A percentile compares a stretch with the other conserved stretches of the same genome.
Evolutionary conservation across 2,329 filamentous ascomycete species (phyloP).

Genomic region (Xylariomycetidae sp.): DNA sequence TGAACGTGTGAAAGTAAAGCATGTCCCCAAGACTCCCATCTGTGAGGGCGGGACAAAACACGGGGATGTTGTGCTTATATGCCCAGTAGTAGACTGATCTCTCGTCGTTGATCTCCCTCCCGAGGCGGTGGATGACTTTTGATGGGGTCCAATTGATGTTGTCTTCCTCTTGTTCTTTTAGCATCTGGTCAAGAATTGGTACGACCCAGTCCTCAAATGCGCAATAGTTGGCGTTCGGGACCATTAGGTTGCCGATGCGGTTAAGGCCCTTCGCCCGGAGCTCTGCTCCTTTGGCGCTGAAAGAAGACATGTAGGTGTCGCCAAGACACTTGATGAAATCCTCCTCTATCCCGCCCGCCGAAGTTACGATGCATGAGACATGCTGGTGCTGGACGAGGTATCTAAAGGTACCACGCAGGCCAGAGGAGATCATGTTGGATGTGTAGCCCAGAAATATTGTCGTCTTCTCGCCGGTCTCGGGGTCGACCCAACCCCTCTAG

Average conservation of each 20-base stretch:
- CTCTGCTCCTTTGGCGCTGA: constrained; percentile 67
- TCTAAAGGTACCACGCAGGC: constrained; percentile 82
- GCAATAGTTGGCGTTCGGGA: constrained; percentile 97
- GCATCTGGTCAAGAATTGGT: constrained; percentile 89
- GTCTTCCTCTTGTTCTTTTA: constrained; percentile 79
- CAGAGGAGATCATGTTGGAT: constrained; percentile 94
- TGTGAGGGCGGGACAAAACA: constrained; percentile 94
- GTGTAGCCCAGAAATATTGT: constrained; percentile 98
- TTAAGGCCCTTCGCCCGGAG: constrained; percentile 85
- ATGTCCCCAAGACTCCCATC: constrained; percentile 95
- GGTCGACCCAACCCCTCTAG: constrained; percentile 70
- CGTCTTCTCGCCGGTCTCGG: constrained; percentile 70
- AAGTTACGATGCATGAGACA: constrained; percentile 89
- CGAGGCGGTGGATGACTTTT: constrained; percentile 82
- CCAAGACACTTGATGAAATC: constrained; percentile 98
- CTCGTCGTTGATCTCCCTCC: constrained; percentile 91
- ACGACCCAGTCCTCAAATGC: constrained; percentile 97
- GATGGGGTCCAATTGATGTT: constrained; percentile 88
- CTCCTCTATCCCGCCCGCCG: constrained; percentile 91
- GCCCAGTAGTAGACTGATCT: constrained; percentile 95
- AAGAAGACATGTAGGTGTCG: constrained; percentile 86
- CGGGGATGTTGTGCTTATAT: constrained; percentile 90
- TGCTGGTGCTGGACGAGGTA: constrained; percentile 92
- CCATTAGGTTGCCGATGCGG: constrained; percentile 89
- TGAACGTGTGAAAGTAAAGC: constrained; percentile 98